These are phyloP conservation scores for Paecilomyces sp. DNA, from an alignment of 2,329 filamentous ascomycete genomes.

Conservation along the genomic window DNA sequence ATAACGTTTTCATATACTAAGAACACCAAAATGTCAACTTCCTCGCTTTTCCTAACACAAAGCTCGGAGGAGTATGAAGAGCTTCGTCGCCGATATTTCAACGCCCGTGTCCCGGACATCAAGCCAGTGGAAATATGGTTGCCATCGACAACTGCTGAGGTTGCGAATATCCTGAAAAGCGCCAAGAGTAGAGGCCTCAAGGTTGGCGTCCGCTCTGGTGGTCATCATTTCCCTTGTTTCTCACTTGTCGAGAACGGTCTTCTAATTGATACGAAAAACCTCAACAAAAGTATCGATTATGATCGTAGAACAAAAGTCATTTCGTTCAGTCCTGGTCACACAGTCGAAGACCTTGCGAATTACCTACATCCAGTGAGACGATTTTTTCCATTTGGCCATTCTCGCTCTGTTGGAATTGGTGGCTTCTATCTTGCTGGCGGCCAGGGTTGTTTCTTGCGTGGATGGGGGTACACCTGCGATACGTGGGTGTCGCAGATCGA, in stretches of 20 bases:
- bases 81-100: background rate
- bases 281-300: background rate
- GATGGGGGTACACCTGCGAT: constrained; percentile 17
- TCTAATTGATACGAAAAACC: background rate
- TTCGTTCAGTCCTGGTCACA: background rate
- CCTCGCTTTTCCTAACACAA: no score
- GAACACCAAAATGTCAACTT: no score
- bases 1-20: no score
- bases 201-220: constrained; percentile 10
- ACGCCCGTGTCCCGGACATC: background rate
- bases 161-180: background rate
- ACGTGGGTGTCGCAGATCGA: constrained; percentile 18
- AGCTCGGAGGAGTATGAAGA: no score
- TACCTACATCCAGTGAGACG: constrained; percentile 5
- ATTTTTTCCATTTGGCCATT: constrained; percentile 17
- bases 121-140: background rate
- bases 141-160: background rate
- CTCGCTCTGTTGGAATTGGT: constrained; percentile 16
- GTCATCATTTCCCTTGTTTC: constrained; percentile 9
- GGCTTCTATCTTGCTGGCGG: constrained; percentile 21
- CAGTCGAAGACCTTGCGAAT: background rate
- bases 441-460: constrained; percentile 19
- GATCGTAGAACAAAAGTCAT: background rate
- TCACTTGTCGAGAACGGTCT: constrained; percentile 9
- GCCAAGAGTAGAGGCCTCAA: background rate